phyloP scores from a whole-genome alignment of 371 early-diverging fungal species.

The Mucor saturninus region DNA sequence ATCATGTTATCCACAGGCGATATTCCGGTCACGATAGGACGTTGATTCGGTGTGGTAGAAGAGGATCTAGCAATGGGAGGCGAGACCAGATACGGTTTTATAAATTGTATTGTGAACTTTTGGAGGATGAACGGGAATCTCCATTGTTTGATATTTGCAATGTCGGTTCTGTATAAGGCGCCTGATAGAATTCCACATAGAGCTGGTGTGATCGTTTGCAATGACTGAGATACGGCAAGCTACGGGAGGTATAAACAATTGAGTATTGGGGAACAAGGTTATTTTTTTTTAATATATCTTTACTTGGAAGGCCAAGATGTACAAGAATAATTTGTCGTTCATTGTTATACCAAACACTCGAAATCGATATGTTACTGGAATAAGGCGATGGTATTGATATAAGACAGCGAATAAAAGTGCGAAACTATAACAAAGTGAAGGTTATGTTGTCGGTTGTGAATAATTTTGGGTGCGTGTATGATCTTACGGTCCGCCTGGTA shows the following conservation, averaged over 20 bases:
- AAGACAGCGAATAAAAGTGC: constrained; percentile 67
- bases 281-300: not conserved
- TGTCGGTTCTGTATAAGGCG: constrained; percentile 62
- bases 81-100: constrained; percentile 48
- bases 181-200: constrained; percentile 67
- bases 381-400: constrained; percentile 62
- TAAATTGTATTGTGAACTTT: constrained; percentile 34
- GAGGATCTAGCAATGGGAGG: constrained; percentile 58
- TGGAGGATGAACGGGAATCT: constrained; percentile 56
- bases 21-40: constrained; percentile 28
- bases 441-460: not conserved
- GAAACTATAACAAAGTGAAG: constrained; percentile 35
- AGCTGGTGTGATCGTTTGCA: constrained; percentile 59
- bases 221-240: constrained; percentile 53
- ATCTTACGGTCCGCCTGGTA: constrained; percentile 71
- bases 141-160: constrained; percentile 66
- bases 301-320: constrained; percentile 64
- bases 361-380: constrained; percentile 68
- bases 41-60: constrained; percentile 49
- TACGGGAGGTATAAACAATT: not conserved
- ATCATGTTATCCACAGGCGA: constrained; percentile 39
- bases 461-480: not conserved
- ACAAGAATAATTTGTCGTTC: constrained; percentile 68
- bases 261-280: not conserved
- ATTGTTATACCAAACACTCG: constrained; percentile 66